Evolutionary conservation across 1,284 basidiomycete genomes (phyloP).

Genomic region (Inonotus hispidus): DNA sequence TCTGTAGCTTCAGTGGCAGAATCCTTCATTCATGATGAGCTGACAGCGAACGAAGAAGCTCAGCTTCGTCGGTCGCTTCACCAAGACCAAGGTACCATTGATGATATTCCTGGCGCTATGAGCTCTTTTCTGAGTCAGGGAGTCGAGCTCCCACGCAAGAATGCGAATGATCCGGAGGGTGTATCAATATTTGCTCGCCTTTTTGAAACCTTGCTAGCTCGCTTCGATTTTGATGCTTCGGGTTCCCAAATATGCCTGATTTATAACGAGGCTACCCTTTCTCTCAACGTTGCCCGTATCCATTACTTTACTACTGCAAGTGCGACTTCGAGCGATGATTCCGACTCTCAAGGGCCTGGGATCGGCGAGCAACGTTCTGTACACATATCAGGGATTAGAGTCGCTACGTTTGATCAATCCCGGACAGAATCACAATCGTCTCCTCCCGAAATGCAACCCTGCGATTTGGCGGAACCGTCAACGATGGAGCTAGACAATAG

Average conservation of each 20-base stretch:
- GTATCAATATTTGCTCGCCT: constrained; percentile 82
- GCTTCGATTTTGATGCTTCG: constrained; percentile 73
- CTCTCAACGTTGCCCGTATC: constrained; percentile 52
- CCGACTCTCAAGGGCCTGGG: constrained; percentile 2
- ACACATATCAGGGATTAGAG: constrained; percentile 43
- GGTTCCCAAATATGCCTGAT: constrained; percentile 66
- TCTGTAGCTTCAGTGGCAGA: constrained; percentile 80
- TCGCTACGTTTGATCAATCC: constrained; percentile 37
- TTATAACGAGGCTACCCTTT: constrained; percentile 56
- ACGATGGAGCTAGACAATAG: constrained; percentile 14
- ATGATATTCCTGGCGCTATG: constrained; percentile 58
- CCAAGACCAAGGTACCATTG: constrained; percentile 28
- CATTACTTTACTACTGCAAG: constrained; percentile 45
- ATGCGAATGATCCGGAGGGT: constrained; percentile 31
- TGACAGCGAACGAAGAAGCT: constrained; percentile 67
- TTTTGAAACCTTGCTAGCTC: constrained; percentile 77
- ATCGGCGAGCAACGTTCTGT: constrained; percentile 41
- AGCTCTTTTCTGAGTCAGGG: constrained; percentile 50
- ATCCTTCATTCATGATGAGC: constrained; percentile 79
- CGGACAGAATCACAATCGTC: constrained; percentile 21
- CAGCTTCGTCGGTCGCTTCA: constrained; percentile 68
- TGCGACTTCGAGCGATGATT: constrained; percentile 14
- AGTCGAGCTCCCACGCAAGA: constrained; percentile 41
- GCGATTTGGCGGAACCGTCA: neutral
- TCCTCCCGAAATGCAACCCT: neutral